Percentiles rank a stretch among this genome's conserved stretches.
Evolutionary conservation across 1,284 basidiomycete species (phyloP).

Genomic region (Ganoderma lingzhi): DNA sequence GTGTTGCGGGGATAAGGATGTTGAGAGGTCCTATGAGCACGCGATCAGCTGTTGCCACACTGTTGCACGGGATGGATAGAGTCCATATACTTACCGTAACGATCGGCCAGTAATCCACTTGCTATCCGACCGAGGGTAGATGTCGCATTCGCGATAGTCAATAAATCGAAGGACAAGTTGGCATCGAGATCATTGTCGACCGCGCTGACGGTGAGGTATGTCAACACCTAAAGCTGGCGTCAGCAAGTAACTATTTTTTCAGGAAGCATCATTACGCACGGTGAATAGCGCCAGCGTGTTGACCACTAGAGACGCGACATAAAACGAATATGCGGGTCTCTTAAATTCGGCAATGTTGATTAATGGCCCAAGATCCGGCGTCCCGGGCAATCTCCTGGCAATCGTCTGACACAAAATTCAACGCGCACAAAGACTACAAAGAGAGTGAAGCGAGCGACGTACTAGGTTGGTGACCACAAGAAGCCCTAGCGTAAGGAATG

Average conservation of each 20-base stretch:
- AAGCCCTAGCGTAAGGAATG: slow-evolving; percentile 55
- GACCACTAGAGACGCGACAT: background rate
- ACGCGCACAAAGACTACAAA: too few species aligned
- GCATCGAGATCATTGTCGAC: slow-evolving; percentile 42
- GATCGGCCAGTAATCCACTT: slow-evolving; percentile 49
- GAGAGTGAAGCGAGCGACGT: background rate
- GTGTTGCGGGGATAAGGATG: slow-evolving; percentile 59
- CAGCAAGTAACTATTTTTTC: background rate
- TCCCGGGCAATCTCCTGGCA: background rate
- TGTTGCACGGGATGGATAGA: too few species aligned
- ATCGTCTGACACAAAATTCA: background rate
- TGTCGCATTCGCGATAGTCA: slow-evolving; percentile 52
- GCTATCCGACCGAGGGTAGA: slow-evolving; percentile 51
- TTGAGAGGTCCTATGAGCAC: slow-evolving; percentile 55
- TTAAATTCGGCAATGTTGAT: background rate
- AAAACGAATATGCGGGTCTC: background rate
- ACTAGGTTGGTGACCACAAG: slow-evolving; percentile 53
- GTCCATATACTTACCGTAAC: slow-evolving; percentile 39
- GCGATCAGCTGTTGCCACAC: background rate
- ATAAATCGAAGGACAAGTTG: slow-evolving; percentile 51
- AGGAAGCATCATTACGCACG: background rate
- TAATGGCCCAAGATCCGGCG: background rate
- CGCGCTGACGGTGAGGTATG: slow-evolving; percentile 3
- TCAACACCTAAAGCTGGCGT: background rate
- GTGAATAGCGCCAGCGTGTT: background rate